Conservation (phyloP, 345 rosid species). For the Euphorbia peplus region DNA sequence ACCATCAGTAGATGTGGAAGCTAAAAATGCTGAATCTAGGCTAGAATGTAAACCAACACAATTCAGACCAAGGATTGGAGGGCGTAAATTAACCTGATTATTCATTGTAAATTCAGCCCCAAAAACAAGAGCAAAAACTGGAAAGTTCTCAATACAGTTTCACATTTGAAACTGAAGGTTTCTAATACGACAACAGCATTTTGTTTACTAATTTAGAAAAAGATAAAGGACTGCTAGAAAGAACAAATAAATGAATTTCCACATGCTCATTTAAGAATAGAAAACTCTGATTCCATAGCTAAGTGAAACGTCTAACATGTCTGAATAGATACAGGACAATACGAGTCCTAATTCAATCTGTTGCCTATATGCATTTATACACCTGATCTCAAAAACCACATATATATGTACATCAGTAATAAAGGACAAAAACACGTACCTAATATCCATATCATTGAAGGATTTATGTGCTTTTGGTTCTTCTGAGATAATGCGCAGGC, state of each 20-base stretch:
- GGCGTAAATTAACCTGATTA: neutral
- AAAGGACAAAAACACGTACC: slow-evolving; percentile 38
- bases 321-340: neutral
- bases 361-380: neutral
- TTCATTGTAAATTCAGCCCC: neutral
- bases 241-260: neutral
- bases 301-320: neutral
- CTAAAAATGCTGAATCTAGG: slow-evolving; percentile 89
- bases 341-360: neutral
- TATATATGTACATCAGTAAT: neutral
- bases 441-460: slow-evolving; percentile 76
- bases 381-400: neutral
- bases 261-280: neutral
- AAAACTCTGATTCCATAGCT: neutral
- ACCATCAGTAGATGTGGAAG: slow-evolving; percentile 85
- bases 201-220: neutral
- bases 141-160: neutral
- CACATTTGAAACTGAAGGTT: neutral
- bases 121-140: neutral
- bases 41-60: slow-evolving; percentile 37
- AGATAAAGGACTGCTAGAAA: neutral
- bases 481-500: slow-evolving; percentile 57
- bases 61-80: slow-evolving; percentile 6
- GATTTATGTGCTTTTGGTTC: slow-evolving; percentile 86
- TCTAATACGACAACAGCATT: neutral